Evolutionary conservation across 108 stramenopile genomes (phyloP), one percentile per base, ranked within the genome.

Genomic region (Nitzschia palea): DNA sequence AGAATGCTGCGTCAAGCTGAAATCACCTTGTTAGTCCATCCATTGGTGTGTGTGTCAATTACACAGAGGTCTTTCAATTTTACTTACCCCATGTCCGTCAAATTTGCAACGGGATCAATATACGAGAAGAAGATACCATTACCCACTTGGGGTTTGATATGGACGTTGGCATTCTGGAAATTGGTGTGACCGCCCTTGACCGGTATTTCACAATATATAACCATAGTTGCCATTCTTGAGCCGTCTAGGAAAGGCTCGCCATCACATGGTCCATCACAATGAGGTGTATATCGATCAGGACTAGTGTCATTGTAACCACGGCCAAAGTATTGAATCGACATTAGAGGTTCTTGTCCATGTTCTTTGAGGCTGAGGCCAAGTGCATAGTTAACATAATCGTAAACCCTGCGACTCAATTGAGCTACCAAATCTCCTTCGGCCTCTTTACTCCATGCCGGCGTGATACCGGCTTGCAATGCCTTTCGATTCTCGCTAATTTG

Each of bases 251-350:
- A 82, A 20, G 80, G 65, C 32, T 73, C 31, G 9, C 89, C 92
- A 51, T 78, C 76, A 70, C 88, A 90, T 0, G 59, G 82, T 18
- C 96, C 97, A 74, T 98, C 97, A 52, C 80, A 82, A 67, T 97
- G 97, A 3, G 95, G 93, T 65, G 75, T 91, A 70, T 97, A 98
- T 55, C 93, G 74, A 80, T 98, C 97, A 1, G 90, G 90, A 66
- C 77, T 71, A 17, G 74, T 52, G 56, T 90, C 82, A 62, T 80
- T 70, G n/a, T 65, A 23, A n/a, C 89, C 93, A 4, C 86, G 53
- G 59, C 85, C 85, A 55, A 59, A 78, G 68, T 95, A 95, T 73
- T 92, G 91, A 66, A 95, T 92, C 26, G 60, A 61, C 90, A 93
- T 90, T 1, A 93, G 54, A 54, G 87, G 86, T 67, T 95, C 91